These are phyloP conservation scores for Entophlyctis luteolus DNA, from an alignment of 192 early-diverging fungal species.

Conservation along the genomic window DNA sequence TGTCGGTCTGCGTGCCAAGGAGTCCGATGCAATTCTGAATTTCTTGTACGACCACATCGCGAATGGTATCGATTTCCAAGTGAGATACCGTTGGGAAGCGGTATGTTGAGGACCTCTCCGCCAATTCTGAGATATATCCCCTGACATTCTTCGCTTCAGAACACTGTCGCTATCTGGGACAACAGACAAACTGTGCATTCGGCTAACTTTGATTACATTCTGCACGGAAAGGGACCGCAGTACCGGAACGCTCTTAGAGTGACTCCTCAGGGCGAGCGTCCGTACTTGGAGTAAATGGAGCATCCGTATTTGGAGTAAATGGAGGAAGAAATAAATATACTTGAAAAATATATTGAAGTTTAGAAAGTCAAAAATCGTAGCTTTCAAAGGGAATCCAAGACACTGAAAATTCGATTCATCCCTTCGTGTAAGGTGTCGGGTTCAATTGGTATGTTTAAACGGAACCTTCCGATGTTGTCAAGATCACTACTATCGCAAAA, in stretches of 20 bases:
- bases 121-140: no score
- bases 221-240: conserved; percentile 5
- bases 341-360: no score
- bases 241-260: conserved; percentile 29
- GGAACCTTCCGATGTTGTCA: conserved; percentile 27
- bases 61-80: conserved; percentile 52
- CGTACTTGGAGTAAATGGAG: no score
- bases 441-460: conserved; percentile 20
- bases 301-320: no score
- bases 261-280: conserved; percentile 34
- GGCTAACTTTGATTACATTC: conserved; percentile 35
- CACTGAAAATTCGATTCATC: conserved; percentile 16
- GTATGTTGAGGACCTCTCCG: not conserved
- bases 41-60: conserved; percentile 54
- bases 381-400: conserved; percentile 18
- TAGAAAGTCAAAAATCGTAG: no score
- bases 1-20: conserved; percentile 42
- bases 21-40: conserved; percentile 57
- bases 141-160: conserved; percentile 30
- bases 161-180: conserved; percentile 67
- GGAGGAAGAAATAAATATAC: no score
- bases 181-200: conserved; percentile 57
- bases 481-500: conserved; percentile 21
- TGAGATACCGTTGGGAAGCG: conserved; percentile 51
- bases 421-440: conserved; percentile 23